Base-by-base conservation (phyloP, 106 monocot species). In the Amphibolis antarctica region DNA sequence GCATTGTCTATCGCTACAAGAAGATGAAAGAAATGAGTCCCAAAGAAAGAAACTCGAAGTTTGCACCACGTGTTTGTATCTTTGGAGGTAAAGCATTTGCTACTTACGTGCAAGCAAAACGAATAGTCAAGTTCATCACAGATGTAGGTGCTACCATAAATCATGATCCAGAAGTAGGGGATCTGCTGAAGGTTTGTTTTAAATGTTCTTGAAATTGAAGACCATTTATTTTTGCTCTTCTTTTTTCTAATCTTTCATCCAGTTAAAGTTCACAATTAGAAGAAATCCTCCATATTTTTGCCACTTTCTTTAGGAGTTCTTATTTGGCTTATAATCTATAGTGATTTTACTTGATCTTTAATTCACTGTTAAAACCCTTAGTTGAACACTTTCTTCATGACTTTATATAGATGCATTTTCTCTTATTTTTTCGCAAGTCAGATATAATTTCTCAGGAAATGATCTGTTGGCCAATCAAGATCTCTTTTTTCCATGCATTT, bases 11-110 rank as follows among this genome's bases (percentile, higher is more conserved):
- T 54, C 84, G 96, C 27, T 98, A 90, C 67, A 98, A 90, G 76
- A 85, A 90, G 74, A 90, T 91, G 86, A 98, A 98, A 68, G 96
- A 98, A 79, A 85, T 98, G 90, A 78, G 60, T 62, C 55, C 84
- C 0, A 46, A 84, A 84, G 78, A 90, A 54, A 86, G 90, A 46
- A 55, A 58, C 51, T 68, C 72, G 25, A 81, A 60, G 55, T 90
- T 79, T 77, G 86, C 83, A 61, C 98, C 87, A 59, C 71, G 87
- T 54, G 98, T 98, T 20, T 98, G 87, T 67, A 98, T 98, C 70
- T 98, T 98, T 75, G 91, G 98, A 42, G 98, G 98, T n/a, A 98
- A 98, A 91, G 98, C 98, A 65, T 98, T 98, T 78, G 78, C 98
- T 11, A 98, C 90, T 30, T 98, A 98, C 71, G 74, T 88, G 55